A percentile compares a stretch with the other conserved stretches of the same genome.
Evolutionary conservation across 352 stramenopile species (phyloP).

Genomic region (Phytophthora constricta): DNA sequence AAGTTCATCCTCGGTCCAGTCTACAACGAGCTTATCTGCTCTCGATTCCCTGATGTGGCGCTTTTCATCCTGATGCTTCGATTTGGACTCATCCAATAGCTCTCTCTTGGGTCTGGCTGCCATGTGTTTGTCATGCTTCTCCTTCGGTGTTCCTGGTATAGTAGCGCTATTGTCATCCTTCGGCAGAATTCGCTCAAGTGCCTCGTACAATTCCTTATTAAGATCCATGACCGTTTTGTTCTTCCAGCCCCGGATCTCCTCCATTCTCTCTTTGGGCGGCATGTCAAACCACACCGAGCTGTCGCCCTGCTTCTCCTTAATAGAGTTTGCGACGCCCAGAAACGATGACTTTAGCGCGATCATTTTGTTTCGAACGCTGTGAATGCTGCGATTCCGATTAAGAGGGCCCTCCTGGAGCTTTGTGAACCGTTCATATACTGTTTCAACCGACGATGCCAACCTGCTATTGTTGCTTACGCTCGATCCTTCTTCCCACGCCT

Average conservation of each 20-base stretch:
- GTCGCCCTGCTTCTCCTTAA: constrained; percentile 26
- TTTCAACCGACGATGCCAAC: constrained; percentile 27
- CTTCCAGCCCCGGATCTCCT: constrained; percentile 35
- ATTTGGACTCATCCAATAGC: not conserved
- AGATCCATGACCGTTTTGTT: constrained; percentile 48
- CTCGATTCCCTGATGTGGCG: constrained; percentile 17
- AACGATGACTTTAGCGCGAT: constrained; percentile 48
- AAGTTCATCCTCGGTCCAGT: constrained; percentile 45
- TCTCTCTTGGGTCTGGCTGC: not conserved
- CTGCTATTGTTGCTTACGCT: constrained; percentile 17
- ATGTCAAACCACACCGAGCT: constrained; percentile 40
- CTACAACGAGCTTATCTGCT: constrained; percentile 34
- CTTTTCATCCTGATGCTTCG: constrained; percentile 27
- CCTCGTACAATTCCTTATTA: constrained; percentile 36
- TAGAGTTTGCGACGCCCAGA: constrained; percentile 32
- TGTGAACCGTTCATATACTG: constrained; percentile 35
- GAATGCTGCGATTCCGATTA: constrained; percentile 30
- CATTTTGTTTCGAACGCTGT: constrained; percentile 51
- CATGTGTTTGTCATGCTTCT: constrained; percentile 26
- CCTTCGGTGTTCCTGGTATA: not conserved
- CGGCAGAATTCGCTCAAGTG: constrained; percentile 30
- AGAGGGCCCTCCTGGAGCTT: constrained; percentile 30
- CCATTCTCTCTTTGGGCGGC: constrained; percentile 26
- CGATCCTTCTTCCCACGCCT: constrained; percentile 39
- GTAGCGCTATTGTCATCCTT: not conserved